Evolutionary conservation across 2,329 filamentous ascomycete genomes (phyloP).

Genomic region (Trichoderma sp.): DNA sequence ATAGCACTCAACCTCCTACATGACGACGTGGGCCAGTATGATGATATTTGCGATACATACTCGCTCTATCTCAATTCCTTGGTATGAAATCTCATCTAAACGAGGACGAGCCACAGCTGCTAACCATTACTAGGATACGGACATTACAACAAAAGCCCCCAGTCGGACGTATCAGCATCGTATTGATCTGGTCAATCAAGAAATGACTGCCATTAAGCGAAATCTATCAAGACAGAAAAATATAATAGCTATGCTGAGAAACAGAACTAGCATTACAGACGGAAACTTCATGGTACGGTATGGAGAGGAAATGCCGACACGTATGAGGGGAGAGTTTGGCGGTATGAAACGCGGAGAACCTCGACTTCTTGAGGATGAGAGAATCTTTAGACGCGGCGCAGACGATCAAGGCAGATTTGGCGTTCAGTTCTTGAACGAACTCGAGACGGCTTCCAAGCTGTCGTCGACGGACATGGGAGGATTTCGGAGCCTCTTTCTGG

Average conservation of each 20-base stretch:
- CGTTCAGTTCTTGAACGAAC: conserved; percentile 29
- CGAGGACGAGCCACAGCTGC: neutral
- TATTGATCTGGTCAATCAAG: conserved; percentile 44
- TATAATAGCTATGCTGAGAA: conserved; percentile 32
- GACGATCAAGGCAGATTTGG: conserved; percentile 30
- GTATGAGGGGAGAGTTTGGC: neutral
- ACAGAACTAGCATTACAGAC: conserved; percentile 17
- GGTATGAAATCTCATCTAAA: conserved; percentile 29
- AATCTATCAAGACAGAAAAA: conserved; percentile 37
- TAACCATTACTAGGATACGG: conserved; percentile 38
- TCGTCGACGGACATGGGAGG: conserved; percentile 41
- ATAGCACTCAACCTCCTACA: conserved; percentile 41
- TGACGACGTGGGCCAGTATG: conserved; percentile 40
- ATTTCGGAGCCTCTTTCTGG: conserved; percentile 41
- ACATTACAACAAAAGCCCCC: conserved; percentile 42
- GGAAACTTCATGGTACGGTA: conserved; percentile 4
- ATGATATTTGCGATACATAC: conserved; percentile 45
- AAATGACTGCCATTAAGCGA: conserved; percentile 41
- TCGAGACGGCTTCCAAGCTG: conserved; percentile 36
- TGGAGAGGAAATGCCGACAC: conserved; percentile 8
- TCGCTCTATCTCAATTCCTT: conserved; percentile 44
- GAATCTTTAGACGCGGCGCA: neutral
- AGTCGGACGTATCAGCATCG: conserved; percentile 45
- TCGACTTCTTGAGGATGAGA: neutral
- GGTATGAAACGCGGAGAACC: neutral